Evolutionary conservation across 163 green algal genomes (phyloP).

Genomic region (Scenedesmus sp.): DNA sequence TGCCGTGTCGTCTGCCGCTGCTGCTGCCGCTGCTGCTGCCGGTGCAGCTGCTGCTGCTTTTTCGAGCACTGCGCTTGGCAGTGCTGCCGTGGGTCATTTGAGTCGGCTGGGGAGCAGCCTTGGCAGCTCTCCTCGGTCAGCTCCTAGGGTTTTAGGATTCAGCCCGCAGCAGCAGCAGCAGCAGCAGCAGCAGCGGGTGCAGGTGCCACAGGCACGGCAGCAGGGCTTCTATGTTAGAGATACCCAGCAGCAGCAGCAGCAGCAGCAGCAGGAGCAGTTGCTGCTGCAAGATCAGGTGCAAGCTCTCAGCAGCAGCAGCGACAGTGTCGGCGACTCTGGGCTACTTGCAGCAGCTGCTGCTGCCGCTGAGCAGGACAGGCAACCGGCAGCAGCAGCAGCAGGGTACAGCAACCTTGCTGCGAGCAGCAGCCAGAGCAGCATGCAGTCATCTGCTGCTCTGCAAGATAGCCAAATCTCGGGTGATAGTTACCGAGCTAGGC

Average conservation of each 20-base stretch:
- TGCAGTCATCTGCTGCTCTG: background rate
- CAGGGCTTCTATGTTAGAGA: constrained; percentile 12
- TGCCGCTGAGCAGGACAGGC: background rate
- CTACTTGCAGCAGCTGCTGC: constrained; percentile 7
- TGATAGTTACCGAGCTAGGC: background rate
- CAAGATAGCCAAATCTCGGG: background rate
- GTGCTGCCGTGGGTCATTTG: background rate
- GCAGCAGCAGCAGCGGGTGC: background rate
- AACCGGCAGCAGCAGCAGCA: background rate
- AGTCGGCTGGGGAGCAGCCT: background rate
- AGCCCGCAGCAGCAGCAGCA: background rate
- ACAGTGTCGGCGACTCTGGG: background rate
- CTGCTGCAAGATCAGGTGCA: background rate
- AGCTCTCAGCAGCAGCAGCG: background rate
- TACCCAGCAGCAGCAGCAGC: background rate
- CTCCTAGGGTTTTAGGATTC: background rate
- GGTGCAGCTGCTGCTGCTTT: background rate
- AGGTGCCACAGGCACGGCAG: background rate
- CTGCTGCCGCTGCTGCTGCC: background rate
- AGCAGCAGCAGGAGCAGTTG: constrained; percentile 1
- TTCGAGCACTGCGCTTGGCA: background rate
- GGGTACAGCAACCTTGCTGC: background rate
- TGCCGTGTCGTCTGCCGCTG: background rate
- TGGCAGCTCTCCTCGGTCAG: background rate
- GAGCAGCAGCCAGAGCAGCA: background rate